phyloP scores from a whole-genome alignment of 495 filamentous ascomycete genomes.

The Pseudomonodictys pantanalensis region DNA sequence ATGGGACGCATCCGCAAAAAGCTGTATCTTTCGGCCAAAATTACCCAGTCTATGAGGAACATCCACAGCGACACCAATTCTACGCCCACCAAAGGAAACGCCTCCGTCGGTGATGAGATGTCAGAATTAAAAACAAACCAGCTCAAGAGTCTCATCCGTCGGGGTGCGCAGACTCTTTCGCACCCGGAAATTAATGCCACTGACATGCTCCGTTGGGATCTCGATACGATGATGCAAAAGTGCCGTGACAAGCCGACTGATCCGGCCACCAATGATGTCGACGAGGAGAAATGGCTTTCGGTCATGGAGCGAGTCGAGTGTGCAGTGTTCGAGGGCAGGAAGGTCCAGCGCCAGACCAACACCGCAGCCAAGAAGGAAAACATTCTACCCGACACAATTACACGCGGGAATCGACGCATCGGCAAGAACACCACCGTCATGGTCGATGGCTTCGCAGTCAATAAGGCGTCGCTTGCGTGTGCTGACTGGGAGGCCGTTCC shows the following conservation, averaged over 20 bases:
- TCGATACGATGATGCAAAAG: slow-evolving; percentile 53
- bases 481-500: slow-evolving; percentile 57
- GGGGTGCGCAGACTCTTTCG: slow-evolving; percentile 55
- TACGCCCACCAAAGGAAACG: slow-evolving; percentile 22
- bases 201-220: slow-evolving; percentile 61
- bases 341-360: slow-evolving; percentile 40
- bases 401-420: slow-evolving; percentile 50
- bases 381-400: slow-evolving; percentile 46
- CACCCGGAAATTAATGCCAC: slow-evolving; percentile 53
- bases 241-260: slow-evolving; percentile 56
- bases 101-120: slow-evolving; percentile 43
- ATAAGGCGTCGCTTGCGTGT: slow-evolving; percentile 56
- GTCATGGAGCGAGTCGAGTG: slow-evolving; percentile 59
- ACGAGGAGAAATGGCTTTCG: slow-evolving; percentile 58
- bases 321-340: slow-evolving; percentile 59
- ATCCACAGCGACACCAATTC: slow-evolving; percentile 42
- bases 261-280: slow-evolving; percentile 45
- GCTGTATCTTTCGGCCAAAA: slow-evolving; percentile 61
- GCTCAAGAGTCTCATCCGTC: slow-evolving; percentile 57
- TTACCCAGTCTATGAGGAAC: slow-evolving; percentile 58
- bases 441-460: slow-evolving; percentile 58
- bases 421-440: slow-evolving; percentile 61
- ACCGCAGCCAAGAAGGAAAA: slow-evolving; percentile 36
- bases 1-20: slow-evolving; percentile 63
- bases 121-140: slow-evolving; percentile 52